Percentiles rank a stretch among this genome's conserved stretches.
Evolutionary conservation across 495 filamentous ascomycete genomes (phyloP).

Genomic region (Penicillium argentinense): DNA sequence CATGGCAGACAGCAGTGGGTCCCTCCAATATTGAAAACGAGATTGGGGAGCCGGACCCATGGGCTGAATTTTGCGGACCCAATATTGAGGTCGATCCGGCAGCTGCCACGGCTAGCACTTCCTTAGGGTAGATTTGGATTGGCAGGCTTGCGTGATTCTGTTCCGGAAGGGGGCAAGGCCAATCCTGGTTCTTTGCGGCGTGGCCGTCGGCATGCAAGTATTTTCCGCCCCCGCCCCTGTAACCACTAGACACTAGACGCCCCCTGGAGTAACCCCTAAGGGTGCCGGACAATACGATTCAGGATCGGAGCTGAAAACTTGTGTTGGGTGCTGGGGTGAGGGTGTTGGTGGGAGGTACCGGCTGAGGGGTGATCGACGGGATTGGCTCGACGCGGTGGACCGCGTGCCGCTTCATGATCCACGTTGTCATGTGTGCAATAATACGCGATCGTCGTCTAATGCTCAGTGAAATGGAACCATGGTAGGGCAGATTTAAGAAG

Average conservation of each 20-base stretch:
- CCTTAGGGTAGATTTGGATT: background rate
- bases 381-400: conserved; percentile 12
- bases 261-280: too few relatives aligned
- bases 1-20: conserved; percentile 4
- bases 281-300: conserved; percentile 1
- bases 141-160: background rate
- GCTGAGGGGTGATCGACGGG: conserved; percentile 28
- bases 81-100: conserved; percentile 19
- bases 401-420: conserved; percentile 13
- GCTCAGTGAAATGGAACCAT: background rate
- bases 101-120: conserved; percentile 6
- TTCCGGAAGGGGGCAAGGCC: too few relatives aligned
- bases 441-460: conserved; percentile 11
- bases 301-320: conserved; percentile 1
- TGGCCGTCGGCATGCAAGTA: conserved; percentile 10
- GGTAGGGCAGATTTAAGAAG: background rate
- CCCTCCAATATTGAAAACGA: background rate
- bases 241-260: too few relatives aligned
- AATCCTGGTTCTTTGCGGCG: background rate
- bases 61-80: conserved; percentile 11
- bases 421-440: conserved; percentile 24
- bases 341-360: too few relatives aligned
- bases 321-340: too few relatives aligned
- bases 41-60: conserved; percentile 13
- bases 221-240: conserved; percentile 6